A percentile compares a stretch with the other conserved stretches of the same genome.
phyloP scores from a whole-genome alignment of 768 basidiomycete genomes.

The Asterophora lycoperdoides region DNA sequence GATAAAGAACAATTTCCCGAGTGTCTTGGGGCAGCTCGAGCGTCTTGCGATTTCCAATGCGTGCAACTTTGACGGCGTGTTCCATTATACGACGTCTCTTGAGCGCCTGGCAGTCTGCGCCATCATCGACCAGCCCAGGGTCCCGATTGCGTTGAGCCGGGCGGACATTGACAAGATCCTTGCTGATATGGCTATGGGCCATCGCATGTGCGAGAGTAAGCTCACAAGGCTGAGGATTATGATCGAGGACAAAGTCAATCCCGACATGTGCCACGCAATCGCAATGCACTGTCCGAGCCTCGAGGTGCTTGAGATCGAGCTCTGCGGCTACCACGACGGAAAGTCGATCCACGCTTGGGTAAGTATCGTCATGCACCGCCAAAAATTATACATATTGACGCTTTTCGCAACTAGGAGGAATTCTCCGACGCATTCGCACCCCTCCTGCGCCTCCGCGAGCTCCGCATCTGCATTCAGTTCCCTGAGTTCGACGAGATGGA shows the following conservation, averaged over 20 bases:
- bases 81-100: conserved; percentile 27
- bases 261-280: conserved; percentile 29
- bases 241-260: conserved; percentile 36
- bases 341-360: conserved; percentile 38
- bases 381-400: too few species aligned
- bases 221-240: conserved; percentile 34
- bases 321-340: conserved; percentile 39
- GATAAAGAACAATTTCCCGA: conserved; percentile 18
- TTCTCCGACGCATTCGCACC: conserved; percentile 30
- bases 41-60: conserved; percentile 36
- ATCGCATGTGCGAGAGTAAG: conserved; percentile 5
- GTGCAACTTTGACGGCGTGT: conserved; percentile 27
- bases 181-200: conserved; percentile 24
- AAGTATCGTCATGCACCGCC: conserved; percentile 6
- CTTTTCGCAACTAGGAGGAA: conserved; percentile 22
- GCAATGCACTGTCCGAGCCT: conserved; percentile 30
- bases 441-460: conserved; percentile 20
- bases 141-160: conserved; percentile 32
- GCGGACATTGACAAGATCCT: conserved; percentile 30
- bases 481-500: conserved; percentile 33
- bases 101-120: conserved; percentile 33
- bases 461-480: conserved; percentile 37
- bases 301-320: conserved; percentile 37
- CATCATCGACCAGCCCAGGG: conserved; percentile 32
- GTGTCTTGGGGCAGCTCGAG: conserved; percentile 27